These are phyloP conservation scores for Tarenaya hassleriana DNA, from an alignment of 345 rosid genomes.

Conservation along the genomic window DNA sequence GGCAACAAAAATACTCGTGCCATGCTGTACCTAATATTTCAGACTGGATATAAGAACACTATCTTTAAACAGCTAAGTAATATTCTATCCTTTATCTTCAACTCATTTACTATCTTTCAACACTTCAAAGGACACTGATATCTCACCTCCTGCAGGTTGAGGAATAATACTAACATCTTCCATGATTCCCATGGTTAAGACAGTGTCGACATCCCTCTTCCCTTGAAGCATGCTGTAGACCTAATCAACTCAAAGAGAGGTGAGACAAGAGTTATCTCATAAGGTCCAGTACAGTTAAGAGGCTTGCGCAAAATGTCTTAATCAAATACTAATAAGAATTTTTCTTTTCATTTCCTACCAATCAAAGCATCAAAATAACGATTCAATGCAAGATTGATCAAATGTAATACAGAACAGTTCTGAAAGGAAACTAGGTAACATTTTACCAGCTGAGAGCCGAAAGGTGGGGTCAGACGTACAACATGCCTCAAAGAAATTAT, in stretches of 20 bases:
- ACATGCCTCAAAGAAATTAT: neutral
- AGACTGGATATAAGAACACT: constrained; percentile 13
- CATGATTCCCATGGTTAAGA: constrained; percentile 92
- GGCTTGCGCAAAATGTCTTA: neutral
- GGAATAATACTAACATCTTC: constrained; percentile 93
- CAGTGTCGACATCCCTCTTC: constrained; percentile 87
- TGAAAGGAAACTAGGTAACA: neutral
- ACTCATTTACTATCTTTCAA: neutral
- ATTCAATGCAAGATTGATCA: constrained; percentile 6
- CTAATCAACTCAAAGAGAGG: constrained; percentile 30
- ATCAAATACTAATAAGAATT: neutral
- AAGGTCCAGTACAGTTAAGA: constrained; percentile 13
- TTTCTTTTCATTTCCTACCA: constrained; percentile 8
- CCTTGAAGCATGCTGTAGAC: constrained; percentile 96
- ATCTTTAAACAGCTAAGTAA: neutral
- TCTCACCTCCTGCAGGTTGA: constrained; percentile 93
- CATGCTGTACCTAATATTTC: constrained; percentile 11
- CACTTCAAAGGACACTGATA: constrained; percentile 9
- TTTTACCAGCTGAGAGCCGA: constrained; percentile 1
- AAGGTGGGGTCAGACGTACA: neutral
- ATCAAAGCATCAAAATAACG: neutral
- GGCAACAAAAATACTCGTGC: neutral
- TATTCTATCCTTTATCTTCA: neutral
- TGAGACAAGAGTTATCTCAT: constrained; percentile 6
- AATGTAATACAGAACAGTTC: neutral